A percentile compares a stretch with the other conserved stretches of the same genome.
phyloP scores from a whole-genome alignment of 2,329 filamentous ascomycete species.

The Fusarium sp. region DNA sequence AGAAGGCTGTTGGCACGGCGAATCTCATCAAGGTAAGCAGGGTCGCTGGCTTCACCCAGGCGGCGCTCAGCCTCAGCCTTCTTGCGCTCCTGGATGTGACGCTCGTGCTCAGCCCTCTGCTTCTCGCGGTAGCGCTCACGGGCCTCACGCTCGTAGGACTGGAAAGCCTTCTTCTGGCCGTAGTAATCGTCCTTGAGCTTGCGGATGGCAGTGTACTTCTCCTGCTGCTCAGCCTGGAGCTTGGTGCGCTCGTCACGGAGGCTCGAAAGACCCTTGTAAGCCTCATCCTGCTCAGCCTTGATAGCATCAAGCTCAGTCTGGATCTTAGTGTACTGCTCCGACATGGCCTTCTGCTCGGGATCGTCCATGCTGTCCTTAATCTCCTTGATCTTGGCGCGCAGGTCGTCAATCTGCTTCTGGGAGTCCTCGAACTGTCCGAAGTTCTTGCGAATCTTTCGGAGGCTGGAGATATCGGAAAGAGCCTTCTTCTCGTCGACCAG shows the following conservation, averaged over 20 bases:
- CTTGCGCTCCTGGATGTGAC: conserved; percentile 73
- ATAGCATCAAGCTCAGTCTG: conserved; percentile 88
- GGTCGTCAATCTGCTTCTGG: conserved; percentile 87
- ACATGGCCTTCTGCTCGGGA: conserved; percentile 86
- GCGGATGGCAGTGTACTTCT: conserved; percentile 81
- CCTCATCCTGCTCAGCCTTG: conserved; percentile 90
- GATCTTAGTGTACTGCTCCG: conserved; percentile 83
- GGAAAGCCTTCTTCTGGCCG: conserved; percentile 79
- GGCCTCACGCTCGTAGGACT: conserved; percentile 83
- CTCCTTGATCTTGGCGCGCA: conserved; percentile 86
- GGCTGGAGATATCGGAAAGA: conserved; percentile 77
- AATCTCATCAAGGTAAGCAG: conserved; percentile 92
- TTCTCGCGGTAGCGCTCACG: conserved; percentile 79
- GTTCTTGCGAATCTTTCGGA: conserved; percentile 90
- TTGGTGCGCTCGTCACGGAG: conserved; percentile 86
- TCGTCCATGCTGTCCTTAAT: conserved; percentile 90
- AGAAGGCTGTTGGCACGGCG: conserved; percentile 86
- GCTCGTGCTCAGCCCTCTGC: conserved; percentile 80
- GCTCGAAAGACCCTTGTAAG: conserved; percentile 84
- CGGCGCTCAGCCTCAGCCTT: conserved; percentile 78
- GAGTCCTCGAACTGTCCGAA: conserved; percentile 84
- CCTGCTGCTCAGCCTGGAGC: conserved; percentile 84
- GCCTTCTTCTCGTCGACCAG: conserved; percentile 98
- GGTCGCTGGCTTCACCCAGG: conserved; percentile 81
- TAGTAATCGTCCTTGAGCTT: conserved; percentile 92